Evolutionary conservation across 495 filamentous ascomycete species (phyloP), one percentile per base, ranked within the genome.

Genomic region (Penicillium robsamsonii): DNA sequence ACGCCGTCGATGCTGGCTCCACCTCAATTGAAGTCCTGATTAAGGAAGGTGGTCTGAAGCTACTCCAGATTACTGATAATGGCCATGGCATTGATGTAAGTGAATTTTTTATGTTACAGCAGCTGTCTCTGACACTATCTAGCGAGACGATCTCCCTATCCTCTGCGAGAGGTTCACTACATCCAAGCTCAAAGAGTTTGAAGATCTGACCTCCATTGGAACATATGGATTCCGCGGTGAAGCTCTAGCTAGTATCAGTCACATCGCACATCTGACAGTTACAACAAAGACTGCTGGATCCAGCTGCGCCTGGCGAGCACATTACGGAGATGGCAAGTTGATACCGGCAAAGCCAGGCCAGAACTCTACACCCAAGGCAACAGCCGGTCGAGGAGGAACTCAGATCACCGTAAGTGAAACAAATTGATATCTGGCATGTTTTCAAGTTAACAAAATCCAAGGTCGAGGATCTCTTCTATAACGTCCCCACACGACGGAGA

Each of bases 141-240:
- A 94, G 90, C 84, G 84, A 76, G 92, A 96, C 56, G 95, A 99
- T 72, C 70, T 99, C 37, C 79, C 92, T 0, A 96, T 99, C 44
- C 82, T 97, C 22, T 99, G 95, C 65, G 94, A 97, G 64, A 84
- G 95, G 52, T 97, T 97, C 66, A 99, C 95, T 17, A 99, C 95
- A 0, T 97, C 93, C 25, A 99, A 97, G 63, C 72, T 99, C 30
- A 92, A 96, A 62, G 86, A 85, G 33, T 97, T 99, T 61, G 95
- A 99, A 67, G 95, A 99, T 68, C 79, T 99, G 52, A 84, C 84
- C 13, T 89, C 84, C 18, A 97, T 99, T 59, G 86, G 86, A 27
- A 97, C 95, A 13, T 99, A 99, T 69, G 95, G 95, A 27, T 99
- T 99, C 67, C 88, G 95, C 29, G 95, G 95, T 46, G 95, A 99